These are phyloP conservation scores for Trametes punicea DNA, from an alignment of 768 basidiomycete genomes.

Conservation along the genomic window DNA sequence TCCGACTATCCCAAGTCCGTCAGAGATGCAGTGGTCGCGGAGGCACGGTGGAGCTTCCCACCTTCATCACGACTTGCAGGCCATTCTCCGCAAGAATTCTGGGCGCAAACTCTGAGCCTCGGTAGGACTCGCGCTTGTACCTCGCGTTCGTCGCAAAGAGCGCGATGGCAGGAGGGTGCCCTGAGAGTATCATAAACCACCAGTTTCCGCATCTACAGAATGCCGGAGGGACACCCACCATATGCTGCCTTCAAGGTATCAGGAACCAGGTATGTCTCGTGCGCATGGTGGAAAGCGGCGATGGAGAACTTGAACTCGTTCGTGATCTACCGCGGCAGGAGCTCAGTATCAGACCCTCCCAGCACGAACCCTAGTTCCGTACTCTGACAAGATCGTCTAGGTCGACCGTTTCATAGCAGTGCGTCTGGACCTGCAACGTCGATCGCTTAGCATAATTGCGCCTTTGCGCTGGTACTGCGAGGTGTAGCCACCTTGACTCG, in stretches of 20 bases:
- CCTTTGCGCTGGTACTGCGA: background rate
- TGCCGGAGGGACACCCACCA: constrained; percentile 1
- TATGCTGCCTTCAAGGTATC: constrained; percentile 73
- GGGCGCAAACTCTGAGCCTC: constrained; percentile 62
- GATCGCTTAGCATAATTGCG: background rate
- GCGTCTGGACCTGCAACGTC: constrained; percentile 44
- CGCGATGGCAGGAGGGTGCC: constrained; percentile 66
- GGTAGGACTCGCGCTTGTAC: constrained; percentile 62
- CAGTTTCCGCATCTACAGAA: background rate
- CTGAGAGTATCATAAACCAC: constrained; percentile 30
- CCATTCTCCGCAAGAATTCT: constrained; percentile 56
- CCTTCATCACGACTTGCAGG: constrained; percentile 61
- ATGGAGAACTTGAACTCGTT: constrained; percentile 89
- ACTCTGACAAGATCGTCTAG: constrained; percentile 44
- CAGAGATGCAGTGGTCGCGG: background rate
- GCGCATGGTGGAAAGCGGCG: constrained; percentile 82
- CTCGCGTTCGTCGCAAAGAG: constrained; percentile 74
- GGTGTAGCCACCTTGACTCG: constrained; percentile 56
- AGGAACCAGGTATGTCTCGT: constrained; percentile 89
- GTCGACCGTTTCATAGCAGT: constrained; percentile 68
- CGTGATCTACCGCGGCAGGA: constrained; percentile 50
- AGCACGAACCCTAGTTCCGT: background rate
- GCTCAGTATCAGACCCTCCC: background rate
- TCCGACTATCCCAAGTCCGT: constrained; percentile 33
- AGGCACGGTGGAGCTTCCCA: constrained; percentile 11